Evolutionary conservation across 768 basidiomycete species (phyloP), one percentile per base, ranked within the genome.

Genomic region (Phlegmacium glaucopus): DNA sequence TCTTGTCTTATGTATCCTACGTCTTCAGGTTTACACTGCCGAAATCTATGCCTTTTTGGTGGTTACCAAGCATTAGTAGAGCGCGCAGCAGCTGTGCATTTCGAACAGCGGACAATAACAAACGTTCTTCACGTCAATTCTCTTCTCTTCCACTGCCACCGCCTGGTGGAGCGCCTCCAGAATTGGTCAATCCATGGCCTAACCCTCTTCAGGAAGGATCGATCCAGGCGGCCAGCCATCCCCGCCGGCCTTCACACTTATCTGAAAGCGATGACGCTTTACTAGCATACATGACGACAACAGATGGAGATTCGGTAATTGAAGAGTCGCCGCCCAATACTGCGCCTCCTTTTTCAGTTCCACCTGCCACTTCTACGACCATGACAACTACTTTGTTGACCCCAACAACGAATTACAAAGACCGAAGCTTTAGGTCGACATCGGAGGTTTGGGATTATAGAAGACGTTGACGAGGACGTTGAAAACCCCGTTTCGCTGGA

Each of bases 401-500:
- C 11, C 41, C 40, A 6, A 26, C 42, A 4, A 17, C 38, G 9
- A 49, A 55, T 13, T 55, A 57, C 1, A 64, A 67, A 53, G 53
- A 59, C 11, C 52, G 50, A 26, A 52, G 56, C 6, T 27, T n/a
- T 54, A 16, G 59, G 60, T 39, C 64, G 69, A 40, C 72, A 74
- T 56, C 77, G 77, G 2, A 59, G 71, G 45, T 78, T 78, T 55
- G 77, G 72, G 3, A 61, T 61, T 5, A 69, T 69, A 6, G 59
- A 64, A 37, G 68, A 74, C 47, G 68, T 71, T 11, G 65, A 72
- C n/a, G 62, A 65, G 5, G 69, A 67, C 49, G 49, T 69, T 42
- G 61, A 64, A 40, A 63, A 53, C 10, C 61, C 65, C 17, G 48
- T 47, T 13, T 55, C 60, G 13, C 34, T 50, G 37, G 58, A 59